phyloP scores from a whole-genome alignment of 345 rosid genomes.

The Melastoma malabathricum region DNA sequence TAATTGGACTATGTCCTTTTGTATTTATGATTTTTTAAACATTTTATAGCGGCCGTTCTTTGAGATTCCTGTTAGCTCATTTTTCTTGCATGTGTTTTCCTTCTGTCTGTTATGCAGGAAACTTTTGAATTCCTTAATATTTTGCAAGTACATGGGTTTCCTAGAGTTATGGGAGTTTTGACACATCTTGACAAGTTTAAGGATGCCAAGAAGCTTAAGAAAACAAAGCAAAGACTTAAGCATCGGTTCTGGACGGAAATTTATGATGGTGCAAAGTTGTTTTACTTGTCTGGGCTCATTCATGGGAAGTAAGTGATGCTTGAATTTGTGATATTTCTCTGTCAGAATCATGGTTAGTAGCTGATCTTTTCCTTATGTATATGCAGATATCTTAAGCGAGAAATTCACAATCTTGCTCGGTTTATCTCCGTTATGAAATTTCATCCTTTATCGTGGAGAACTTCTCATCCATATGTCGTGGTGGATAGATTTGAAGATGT shows the following conservation, averaged over 20 bases:
- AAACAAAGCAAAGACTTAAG: constrained; percentile 81
- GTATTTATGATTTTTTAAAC: neutral
- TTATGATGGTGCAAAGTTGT: constrained; percentile 76
- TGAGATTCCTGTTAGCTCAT: neutral
- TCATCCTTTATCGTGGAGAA: constrained; percentile 73
- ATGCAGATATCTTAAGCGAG: constrained; percentile 69
- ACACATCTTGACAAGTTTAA: constrained; percentile 91
- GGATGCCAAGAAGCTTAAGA: constrained; percentile 79
- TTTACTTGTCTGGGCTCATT: constrained; percentile 77
- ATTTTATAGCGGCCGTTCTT: neutral
- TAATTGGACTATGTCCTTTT: too few species aligned
- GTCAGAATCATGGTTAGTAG: neutral
- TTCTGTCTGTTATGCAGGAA: constrained; percentile 35
- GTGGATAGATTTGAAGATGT: constrained; percentile 95
- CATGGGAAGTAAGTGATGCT: constrained; percentile 65
- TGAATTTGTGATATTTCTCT: neutral
- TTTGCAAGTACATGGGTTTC: constrained; percentile 90
- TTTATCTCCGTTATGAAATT: constrained; percentile 71
- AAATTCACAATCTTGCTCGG: constrained; percentile 70
- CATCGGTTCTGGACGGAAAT: constrained; percentile 97
- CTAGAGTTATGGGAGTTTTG: constrained; percentile 91
- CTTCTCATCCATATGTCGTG: constrained; percentile 80
- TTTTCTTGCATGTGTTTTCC: constrained; percentile 4
- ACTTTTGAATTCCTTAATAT: constrained; percentile 93
- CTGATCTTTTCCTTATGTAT: neutral